phyloP scores from a whole-genome alignment of 176 grass and related monocot genomes.

The Pharus latifolius region DNA sequence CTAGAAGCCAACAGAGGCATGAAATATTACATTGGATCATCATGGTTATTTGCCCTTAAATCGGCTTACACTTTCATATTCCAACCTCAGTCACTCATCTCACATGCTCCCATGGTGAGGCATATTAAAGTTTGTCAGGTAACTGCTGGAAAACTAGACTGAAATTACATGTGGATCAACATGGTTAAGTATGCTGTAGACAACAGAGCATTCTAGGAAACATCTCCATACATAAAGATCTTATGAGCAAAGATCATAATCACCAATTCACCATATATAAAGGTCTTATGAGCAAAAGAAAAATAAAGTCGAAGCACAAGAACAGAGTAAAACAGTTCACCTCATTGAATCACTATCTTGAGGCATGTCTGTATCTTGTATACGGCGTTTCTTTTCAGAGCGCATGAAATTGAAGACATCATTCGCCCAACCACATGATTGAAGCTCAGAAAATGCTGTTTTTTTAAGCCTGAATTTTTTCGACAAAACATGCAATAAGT shows the following conservation, averaged over 20 bases:
- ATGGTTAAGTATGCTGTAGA: too few relatives aligned
- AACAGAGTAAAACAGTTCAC: slow-evolving; percentile 25
- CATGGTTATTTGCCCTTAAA: too few relatives aligned
- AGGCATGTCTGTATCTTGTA: slow-evolving; percentile 22
- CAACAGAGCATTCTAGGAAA: neutral
- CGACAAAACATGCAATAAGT: slow-evolving; percentile 12
- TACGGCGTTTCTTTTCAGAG: slow-evolving; percentile 33
- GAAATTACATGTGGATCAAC: too few relatives aligned
- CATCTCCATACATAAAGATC: neutral
- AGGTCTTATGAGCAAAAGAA: neutral
- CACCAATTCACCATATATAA: neutral
- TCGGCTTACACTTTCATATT: too few relatives aligned
- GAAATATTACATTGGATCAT: too few relatives aligned
- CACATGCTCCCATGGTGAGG: too few relatives aligned
- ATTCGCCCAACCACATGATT: slow-evolving; percentile 62
- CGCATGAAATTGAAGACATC: slow-evolving; percentile 64
- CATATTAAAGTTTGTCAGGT: too few relatives aligned
- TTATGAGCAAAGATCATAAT: neutral
- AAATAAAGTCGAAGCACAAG: slow-evolving; percentile 11
- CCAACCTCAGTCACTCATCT: too few relatives aligned
- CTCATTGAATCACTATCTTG: slow-evolving; percentile 46
- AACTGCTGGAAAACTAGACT: too few relatives aligned
- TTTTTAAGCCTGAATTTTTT: slow-evolving; percentile 44
- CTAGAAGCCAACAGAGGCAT: too few relatives aligned
- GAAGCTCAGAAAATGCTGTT: slow-evolving; percentile 60